A percentile compares a stretch with the other conserved stretches of the same genome.
These are phyloP conservation scores for Ormosia semicastrata DNA, from an alignment of 306 rosid genomes.

Conservation along the genomic window DNA sequence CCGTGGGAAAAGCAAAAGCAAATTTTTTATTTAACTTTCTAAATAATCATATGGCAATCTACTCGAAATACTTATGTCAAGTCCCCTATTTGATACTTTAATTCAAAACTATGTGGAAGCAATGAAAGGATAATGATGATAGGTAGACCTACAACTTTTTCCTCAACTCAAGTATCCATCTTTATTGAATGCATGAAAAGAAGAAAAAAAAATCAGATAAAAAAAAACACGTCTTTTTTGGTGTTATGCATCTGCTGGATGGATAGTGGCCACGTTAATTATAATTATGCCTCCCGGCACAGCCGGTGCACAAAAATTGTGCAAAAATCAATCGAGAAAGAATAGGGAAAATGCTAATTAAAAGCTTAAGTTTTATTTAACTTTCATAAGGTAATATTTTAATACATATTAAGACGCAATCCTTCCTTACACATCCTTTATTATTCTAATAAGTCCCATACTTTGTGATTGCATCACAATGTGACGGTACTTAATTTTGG, in stretches of 20 bases:
- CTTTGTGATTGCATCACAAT: no score
- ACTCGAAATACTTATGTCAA: background rate
- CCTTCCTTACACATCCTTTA: background rate
- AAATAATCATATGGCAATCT: background rate
- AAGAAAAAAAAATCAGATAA: background rate
- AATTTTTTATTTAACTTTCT: background rate
- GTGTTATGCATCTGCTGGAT: background rate
- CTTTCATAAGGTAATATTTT: background rate
- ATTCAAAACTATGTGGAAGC: background rate
- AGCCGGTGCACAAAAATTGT: background rate
- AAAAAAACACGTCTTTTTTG: background rate
- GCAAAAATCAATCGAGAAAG: background rate
- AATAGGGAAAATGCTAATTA: no score
- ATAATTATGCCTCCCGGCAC: background rate
- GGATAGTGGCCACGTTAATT: background rate
- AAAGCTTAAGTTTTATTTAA: background rate
- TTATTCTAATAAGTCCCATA: no score
- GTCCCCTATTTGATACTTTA: background rate
- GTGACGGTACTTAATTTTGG: no score
- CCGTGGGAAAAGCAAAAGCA: background rate
- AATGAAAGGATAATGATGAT: background rate
- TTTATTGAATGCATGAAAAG: background rate
- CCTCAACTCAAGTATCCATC: background rate
- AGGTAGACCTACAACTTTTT: background rate
- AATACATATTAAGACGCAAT: background rate